Base-by-base conservation (phyloP, 768 basidiomycete species). In the Artomyces pyxidatus region DNA sequence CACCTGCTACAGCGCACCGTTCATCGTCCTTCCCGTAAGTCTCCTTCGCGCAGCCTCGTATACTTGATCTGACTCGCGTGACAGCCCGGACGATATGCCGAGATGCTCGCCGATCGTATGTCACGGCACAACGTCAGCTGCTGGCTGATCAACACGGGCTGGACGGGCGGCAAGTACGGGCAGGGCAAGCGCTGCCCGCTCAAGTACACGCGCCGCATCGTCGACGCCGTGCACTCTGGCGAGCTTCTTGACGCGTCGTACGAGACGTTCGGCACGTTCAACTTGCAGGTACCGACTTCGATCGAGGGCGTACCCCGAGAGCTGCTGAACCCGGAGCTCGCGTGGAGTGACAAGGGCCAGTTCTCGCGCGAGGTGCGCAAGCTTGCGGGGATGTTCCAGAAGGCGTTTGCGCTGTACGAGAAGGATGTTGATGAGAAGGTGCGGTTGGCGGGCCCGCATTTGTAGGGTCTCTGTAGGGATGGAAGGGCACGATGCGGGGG, bases 141-240 rank as follows among this genome's bases (percentile, higher is more conserved):
- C 75, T 99, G 92, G 91, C 77, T 98, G 63, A 88, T 99, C 80
- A 98, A 99, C 84, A 99, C 95, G 3, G 95, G 89, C 53, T 94
- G 90, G 90, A 86, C 89, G 45, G 85, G 89, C 48, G 95, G 95
- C 66, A 91, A 90, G 67, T 99, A 81, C 66, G 95, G 95, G 42
- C 71, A 72, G 14, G 95, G 94, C 58, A 89, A 88, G 71, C 89
- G 95, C 55, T 99, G 95, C 80, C 86, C 95, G 17, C 84, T 99
- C 71, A 88, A 88, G 64, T 91, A 83, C 71, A 98, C 96, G 41
- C 90, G 95, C 48, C 83, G 85, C 50, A 98, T 98, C 65, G 87
- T 98, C 69, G 93, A 98, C 65, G 88, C 93, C 35, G 91, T 98
- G 61, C 96, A 98, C 74, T 85, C 87, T 50, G 94, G 95, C 44